A percentile compares a stretch with the other conserved stretches of the same genome.
Conservation (phyloP, 2,329 filamentous ascomycete genomes). For the Diplodia sapinea region DNA sequence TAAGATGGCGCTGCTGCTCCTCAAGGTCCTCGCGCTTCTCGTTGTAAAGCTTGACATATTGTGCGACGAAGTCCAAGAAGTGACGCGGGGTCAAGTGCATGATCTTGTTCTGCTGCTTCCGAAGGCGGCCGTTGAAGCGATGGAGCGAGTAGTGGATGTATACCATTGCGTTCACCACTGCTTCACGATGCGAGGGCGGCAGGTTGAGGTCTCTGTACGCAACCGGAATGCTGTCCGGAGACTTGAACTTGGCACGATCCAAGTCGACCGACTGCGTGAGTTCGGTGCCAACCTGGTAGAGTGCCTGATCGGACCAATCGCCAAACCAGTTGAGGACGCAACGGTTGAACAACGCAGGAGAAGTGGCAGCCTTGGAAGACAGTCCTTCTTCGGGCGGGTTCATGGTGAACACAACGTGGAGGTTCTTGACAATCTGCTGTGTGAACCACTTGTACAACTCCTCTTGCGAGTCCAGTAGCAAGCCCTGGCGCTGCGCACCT, state of each 20-base stretch:
- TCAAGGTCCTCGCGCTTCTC: slow-evolving; percentile 98
- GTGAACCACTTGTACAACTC: slow-evolving; percentile 99
- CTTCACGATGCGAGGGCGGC: slow-evolving; percentile 87
- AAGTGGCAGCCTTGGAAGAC: slow-evolving; percentile 94
- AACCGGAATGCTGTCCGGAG: slow-evolving; percentile 89
- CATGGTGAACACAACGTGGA: slow-evolving; percentile 99
- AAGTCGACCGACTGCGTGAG: slow-evolving; percentile 96
- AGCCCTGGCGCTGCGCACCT: slow-evolving; percentile 91
- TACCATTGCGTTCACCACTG: slow-evolving; percentile 97
- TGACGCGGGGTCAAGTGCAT: slow-evolving; percentile 96
- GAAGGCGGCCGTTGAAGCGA: slow-evolving; percentile 83
- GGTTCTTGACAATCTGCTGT: slow-evolving; percentile 96
- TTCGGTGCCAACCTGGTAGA: slow-evolving; percentile 97
- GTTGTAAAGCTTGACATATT: slow-evolving; percentile 96
- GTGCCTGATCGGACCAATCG: slow-evolving; percentile 98
- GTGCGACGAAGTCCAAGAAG: slow-evolving; percentile 96
- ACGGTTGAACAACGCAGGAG: slow-evolving; percentile 97
- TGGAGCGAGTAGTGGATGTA: slow-evolving; percentile 96
- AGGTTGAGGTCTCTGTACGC: slow-evolving; percentile 85
- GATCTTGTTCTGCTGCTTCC: slow-evolving; percentile 88
- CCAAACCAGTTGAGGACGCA: slow-evolving; percentile 99
- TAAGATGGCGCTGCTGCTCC: slow-evolving; percentile 97
- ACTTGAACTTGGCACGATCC: slow-evolving; percentile 81
- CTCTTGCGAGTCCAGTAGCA: slow-evolving; percentile 95
- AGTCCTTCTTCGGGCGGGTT: slow-evolving; percentile 96